Percentiles rank a stretch among this genome's conserved stretches.
These are phyloP conservation scores for Rutstroemia sp. DNA, from an alignment of 2,329 filamentous ascomycete species.

Conservation along the genomic window DNA sequence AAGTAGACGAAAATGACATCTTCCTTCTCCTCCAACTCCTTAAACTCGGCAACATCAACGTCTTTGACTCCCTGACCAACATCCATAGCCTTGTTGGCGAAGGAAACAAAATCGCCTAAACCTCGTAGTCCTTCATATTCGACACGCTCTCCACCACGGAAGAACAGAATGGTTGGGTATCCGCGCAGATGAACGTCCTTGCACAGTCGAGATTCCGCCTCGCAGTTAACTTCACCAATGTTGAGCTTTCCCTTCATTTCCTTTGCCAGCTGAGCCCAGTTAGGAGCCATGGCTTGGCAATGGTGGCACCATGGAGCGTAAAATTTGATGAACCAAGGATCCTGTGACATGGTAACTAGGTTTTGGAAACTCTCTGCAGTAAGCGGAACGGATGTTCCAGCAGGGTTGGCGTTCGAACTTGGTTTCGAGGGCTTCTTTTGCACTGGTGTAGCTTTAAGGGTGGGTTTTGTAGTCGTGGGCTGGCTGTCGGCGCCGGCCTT, in stretches of 20 bases:
- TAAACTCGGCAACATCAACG: constrained; percentile 69
- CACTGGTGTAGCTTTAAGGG: constrained; percentile 28
- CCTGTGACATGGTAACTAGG: constrained; percentile 75
- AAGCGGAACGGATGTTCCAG: constrained; percentile 67
- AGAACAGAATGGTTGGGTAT: constrained; percentile 88
- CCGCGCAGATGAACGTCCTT: constrained; percentile 75
- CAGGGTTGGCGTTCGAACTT: constrained; percentile 58
- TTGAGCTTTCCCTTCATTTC: constrained; percentile 88
- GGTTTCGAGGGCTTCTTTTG: constrained; percentile 40
- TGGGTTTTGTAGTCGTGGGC: constrained; percentile 3
- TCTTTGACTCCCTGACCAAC: constrained; percentile 70
- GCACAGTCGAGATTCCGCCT: constrained; percentile 78
- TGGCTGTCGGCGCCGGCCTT: neutral
- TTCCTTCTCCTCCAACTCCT: constrained; percentile 81
- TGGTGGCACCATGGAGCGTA: constrained; percentile 97
- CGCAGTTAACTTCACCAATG: constrained; percentile 93
- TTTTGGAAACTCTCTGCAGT: constrained; percentile 81
- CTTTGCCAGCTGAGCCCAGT: constrained; percentile 82
- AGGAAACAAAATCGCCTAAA: constrained; percentile 80
- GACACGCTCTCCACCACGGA: constrained; percentile 82
- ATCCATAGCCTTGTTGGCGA: constrained; percentile 78
- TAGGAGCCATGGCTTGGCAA: constrained; percentile 86
- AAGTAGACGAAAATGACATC: constrained; percentile 97
- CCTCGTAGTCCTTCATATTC: constrained; percentile 91
- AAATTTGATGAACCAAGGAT: constrained; percentile 98